Evolutionary conservation across 345 rosid species (phyloP), one percentile per base, ranked within the genome.

Genomic region (Durio zibethinus): DNA sequence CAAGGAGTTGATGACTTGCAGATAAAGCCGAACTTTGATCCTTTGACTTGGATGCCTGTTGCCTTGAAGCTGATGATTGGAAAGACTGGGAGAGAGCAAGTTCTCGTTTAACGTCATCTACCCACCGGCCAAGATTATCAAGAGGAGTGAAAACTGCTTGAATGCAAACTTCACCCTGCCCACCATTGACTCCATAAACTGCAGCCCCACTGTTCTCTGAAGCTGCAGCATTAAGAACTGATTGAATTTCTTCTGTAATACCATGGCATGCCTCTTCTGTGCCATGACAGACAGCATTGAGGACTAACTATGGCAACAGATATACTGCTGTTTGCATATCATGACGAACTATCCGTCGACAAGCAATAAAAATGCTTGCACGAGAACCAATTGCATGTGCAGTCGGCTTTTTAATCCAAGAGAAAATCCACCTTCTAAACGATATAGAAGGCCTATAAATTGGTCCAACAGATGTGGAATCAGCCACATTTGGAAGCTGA

Each of bases 41-140:
- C 87, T 87, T 93, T 54, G 82, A 81, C 80, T 84, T 93, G 64
- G 90, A 85, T 72, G 85, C 86, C 62, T 83, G 93, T 68, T 89
- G 96, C 84, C 80, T 90, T 73, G 90, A 84, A 64, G 90, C 78
- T 68, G 88, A 84, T 71, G 91, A 72, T 67, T 84, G 90, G 56
- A 85, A 50, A 73, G 97, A 85, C 54, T 84, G 88, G 38, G 96
- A 90, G 78, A 95, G 93, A 82, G 99, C 94, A 76, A 90, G 83
- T 76, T 88, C 97, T 77, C 90, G 98, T 76, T 89, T 87, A 83
- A 89, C 84, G 80, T 93, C 99, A 77, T 93, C 99, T 82, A 90
- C 93, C 99, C 99, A 95, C 84, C 93, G 98, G 78, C 97, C 98
- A 73, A 95, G 97, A 86, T 93, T 95, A 85, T 95, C 99, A 18